Evolutionary conservation across 1,139 yeast genomes (phyloP), one percentile per base, ranked within the genome.

Genomic region (Pichia sp.): DNA sequence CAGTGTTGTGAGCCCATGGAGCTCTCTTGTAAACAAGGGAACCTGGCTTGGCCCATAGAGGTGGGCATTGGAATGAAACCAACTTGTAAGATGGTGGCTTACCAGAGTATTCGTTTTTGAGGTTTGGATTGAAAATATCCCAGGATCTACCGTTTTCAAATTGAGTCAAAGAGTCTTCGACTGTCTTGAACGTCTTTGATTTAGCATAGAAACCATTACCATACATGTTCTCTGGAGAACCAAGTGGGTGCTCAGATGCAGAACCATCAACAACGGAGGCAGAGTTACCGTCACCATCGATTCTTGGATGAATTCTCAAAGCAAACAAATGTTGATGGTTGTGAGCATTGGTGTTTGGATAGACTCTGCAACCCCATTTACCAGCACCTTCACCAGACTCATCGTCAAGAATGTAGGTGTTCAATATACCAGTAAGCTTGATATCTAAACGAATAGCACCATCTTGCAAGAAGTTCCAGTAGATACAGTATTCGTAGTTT

Each of bases 241-340:
- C 91, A 44, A 81, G 75, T 53, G 85, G 84, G 61, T 67, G 72
- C 48, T 84, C 83, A 51, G 86, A 78, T 6, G 84, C 70, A 51
- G 72, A 71, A 53, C 88, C 90, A 66, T 87, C 95, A 53, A 83
- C 77, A 60, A 79, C 79, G 42, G 87, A 87, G 55, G 85, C 86
- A 45, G 92, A 84, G 74, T 87, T 87, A 62, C 79, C 80, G 58
- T 84, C 88, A 64, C 95, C 95, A 64, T 87, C 95, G 59, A 87
- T 75, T 75, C 90, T 80, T 62, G 95, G 93, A 67, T 87, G 88
- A 63, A 87, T 68, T 74, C 95, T 81, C 63, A 87, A 76, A n/a
- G 89, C 81, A 72, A 87, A 87, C 74, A 87, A 74, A 73, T 87
- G 95, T 75, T 87, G 95, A 71, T 87, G 95, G 71, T 87, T 85